These are phyloP conservation scores for Recurvomyces mirabilis DNA, from an alignment of 495 filamentous ascomycete genomes.

Conservation along the genomic window DNA sequence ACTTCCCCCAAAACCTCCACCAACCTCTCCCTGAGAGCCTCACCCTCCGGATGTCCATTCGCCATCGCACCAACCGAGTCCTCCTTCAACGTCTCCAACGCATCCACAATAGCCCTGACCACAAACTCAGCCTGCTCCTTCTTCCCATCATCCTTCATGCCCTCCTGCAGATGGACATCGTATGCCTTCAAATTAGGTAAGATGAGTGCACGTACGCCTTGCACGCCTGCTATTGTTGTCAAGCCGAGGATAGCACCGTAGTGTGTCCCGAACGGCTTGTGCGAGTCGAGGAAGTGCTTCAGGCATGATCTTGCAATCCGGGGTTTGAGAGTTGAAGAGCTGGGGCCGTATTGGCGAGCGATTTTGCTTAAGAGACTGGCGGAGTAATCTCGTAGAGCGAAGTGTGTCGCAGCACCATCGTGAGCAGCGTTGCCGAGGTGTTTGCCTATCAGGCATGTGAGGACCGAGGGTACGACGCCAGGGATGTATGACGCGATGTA, in stretches of 20 bases:
- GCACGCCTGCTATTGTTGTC: conserved; percentile 58
- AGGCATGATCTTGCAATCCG: conserved; percentile 84
- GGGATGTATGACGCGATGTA: conserved; percentile 83
- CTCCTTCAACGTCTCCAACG: conserved; percentile 22
- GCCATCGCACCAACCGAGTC: conserved; percentile 6
- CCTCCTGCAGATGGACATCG: conserved; percentile 54
- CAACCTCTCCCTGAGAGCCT: conserved; percentile 21
- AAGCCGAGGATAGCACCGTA: conserved; percentile 80
- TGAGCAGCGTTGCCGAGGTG: conserved; percentile 52
- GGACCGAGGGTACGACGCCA: conserved; percentile 73
- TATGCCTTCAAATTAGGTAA: conserved; percentile 71
- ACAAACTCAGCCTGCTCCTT: conserved; percentile 28
- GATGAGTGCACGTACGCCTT: conserved; percentile 68
- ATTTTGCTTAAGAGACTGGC: conserved; percentile 66
- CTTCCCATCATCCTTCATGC: conserved; percentile 24
- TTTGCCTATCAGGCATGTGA: conserved; percentile 83
- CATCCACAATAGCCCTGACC: conserved; percentile 23
- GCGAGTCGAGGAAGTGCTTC: conserved; percentile 77
- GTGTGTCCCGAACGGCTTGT: conserved; percentile 64
- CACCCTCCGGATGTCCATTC: conserved; percentile 25
- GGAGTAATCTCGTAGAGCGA: conserved; percentile 70
- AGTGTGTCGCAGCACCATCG: conserved; percentile 46
- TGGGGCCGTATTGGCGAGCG: conserved; percentile 59
- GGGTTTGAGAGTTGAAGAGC: conserved; percentile 66
- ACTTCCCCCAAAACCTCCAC: conserved; percentile 28